Base-by-base conservation (phyloP, 371 early-diverging fungal species). In the Saksenaea oblongispora region DNA sequence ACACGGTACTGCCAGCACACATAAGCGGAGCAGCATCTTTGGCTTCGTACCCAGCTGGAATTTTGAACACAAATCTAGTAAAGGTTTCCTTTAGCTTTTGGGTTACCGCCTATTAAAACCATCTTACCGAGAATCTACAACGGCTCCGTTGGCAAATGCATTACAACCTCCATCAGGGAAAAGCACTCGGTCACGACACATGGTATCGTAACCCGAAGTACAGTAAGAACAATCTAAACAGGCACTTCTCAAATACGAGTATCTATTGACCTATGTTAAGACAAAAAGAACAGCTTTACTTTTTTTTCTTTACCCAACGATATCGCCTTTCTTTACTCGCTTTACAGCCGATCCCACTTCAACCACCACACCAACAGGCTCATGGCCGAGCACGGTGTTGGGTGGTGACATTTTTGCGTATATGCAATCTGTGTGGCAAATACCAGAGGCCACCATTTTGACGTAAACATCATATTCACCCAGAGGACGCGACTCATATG, bases 1-100 rank as follows among this genome's bases (percentile, higher is more conserved):
- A 91, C 1, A 84, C 81, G 15, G 91, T 86, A 11, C 79, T 74
- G 22, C 91, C 91, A 1, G 89, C 90, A 71, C 91, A 90, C 69
- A 89, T 73, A 67, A 83, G 59, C 17, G 89, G 74, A 37, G 80
- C 87, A 0, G 87, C 90, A 56, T 75, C 67, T n/a, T 75, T 78
- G 37, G 73, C 69, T 28, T 78, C 71, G 39, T 89, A 73, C 8
- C 62, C 63, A 3, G 77, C 78, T 0, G 90, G 90, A 34, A 90
- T 76, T 60, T 72, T 78, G 64, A 82, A 82, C 3, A 73, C 81
- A 44, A 73, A 86, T 9, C 72, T 79, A 17, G 10, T 14, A 17
- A 24, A 17, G 10, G 26, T 15, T 22, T 7, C 22, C 10, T 15
- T 47, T 18, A 62, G 18, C 10, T 18, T 27, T 28, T 27, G 39